Evolutionary conservation across 805 yeast genomes (phyloP).

Genomic region (Lipomyces mesembrius): DNA sequence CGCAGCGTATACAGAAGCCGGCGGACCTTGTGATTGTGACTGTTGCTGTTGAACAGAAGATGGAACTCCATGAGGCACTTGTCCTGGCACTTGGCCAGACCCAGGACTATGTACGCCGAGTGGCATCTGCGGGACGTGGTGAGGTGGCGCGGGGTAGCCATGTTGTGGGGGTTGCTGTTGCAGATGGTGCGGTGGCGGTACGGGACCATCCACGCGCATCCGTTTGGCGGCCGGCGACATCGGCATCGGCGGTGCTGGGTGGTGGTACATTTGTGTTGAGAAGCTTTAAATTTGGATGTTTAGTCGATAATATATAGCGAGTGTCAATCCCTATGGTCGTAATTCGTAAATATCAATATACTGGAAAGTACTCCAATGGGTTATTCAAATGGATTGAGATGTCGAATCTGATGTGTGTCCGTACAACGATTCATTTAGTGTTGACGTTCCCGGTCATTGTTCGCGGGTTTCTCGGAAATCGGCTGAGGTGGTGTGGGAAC

Average conservation of each 20-base stretch:
- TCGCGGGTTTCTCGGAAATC: no score
- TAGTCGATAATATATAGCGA: neutral
- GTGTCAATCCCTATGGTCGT: neutral
- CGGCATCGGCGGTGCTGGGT: slow-evolving; percentile 33
- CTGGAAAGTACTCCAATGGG: neutral
- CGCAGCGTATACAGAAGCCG: slow-evolving; percentile 19
- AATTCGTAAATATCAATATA: neutral
- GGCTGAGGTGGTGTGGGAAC: no score
- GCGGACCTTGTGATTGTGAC: slow-evolving; percentile 11
- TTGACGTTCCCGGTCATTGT: no score
- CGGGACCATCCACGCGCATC: slow-evolving; percentile 28
- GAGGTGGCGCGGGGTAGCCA: slow-evolving; percentile 4
- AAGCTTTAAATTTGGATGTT: neutral
- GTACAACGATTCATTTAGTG: no score
- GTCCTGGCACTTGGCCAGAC: slow-evolving; percentile 4
- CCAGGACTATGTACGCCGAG: slow-evolving; percentile 4
- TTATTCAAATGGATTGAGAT: neutral
- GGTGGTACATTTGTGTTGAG: slow-evolving; percentile 26
- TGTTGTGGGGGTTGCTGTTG: slow-evolving; percentile 12
- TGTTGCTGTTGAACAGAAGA: slow-evolving; percentile 8
- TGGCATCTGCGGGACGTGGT: slow-evolving; percentile 9
- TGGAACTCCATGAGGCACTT: neutral
- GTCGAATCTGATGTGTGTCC: no score
- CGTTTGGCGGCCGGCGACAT: slow-evolving; percentile 33
- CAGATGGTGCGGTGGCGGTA: slow-evolving; percentile 13